phyloP scores from a whole-genome alignment of 2,329 filamentous ascomycete species.

The Exophiala alcalophila region DNA sequence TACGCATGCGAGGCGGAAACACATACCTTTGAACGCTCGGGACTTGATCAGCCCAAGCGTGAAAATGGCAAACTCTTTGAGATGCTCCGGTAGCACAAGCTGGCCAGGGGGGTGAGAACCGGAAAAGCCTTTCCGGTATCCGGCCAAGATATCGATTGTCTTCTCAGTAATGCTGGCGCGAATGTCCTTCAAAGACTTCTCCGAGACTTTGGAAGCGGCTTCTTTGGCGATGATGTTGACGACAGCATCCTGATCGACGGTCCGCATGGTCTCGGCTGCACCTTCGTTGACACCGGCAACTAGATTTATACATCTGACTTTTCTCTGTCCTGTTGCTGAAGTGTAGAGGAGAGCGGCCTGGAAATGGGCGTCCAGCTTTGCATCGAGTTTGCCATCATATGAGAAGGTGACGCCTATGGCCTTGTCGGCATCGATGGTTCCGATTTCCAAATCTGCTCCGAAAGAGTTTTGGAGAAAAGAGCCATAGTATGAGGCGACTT shows the following conservation, averaged over 20 bases:
- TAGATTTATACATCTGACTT: constrained; percentile 88
- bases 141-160: constrained; percentile 85
- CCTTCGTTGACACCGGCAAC: constrained; percentile 89
- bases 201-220: constrained; percentile 74
- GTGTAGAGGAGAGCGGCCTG: constrained; percentile 94
- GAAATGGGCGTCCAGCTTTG: constrained; percentile 95
- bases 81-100: constrained; percentile 87
- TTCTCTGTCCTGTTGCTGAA: constrained; percentile 79
- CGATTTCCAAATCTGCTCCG: constrained; percentile 90
- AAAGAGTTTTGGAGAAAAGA: constrained; percentile 96
- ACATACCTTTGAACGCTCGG: constrained; percentile 75
- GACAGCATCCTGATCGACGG: constrained; percentile 93
- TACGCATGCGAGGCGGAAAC: not conserved
- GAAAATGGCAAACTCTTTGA: constrained; percentile 97
- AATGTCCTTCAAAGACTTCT: constrained; percentile 79
- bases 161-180: constrained; percentile 81
- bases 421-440: constrained; percentile 88
- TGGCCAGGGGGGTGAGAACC: constrained; percentile 85
- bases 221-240: constrained; percentile 88
- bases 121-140: constrained; percentile 89
- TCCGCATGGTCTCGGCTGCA: constrained; percentile 80
- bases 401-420: constrained; percentile 86
- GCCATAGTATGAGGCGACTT: constrained; percentile 90
- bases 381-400: constrained; percentile 96
- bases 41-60: constrained; percentile 86